Evolutionary conservation across 1,284 basidiomycete genomes (phyloP).

Genomic region (Phaffia rhodozyma): DNA sequence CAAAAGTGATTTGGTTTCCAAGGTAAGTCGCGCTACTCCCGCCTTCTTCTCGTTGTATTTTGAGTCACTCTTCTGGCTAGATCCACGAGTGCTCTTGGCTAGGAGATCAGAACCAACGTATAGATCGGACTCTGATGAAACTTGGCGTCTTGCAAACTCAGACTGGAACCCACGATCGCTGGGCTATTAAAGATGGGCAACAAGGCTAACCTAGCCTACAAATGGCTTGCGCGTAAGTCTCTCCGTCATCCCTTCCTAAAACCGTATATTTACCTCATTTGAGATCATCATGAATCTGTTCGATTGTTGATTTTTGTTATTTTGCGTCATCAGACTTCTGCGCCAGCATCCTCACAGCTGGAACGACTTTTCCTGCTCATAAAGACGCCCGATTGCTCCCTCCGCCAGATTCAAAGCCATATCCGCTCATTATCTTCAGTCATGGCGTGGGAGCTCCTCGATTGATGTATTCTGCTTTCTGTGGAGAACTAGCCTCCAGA

Average conservation of each 20-base stretch:
- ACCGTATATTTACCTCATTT: too few species aligned
- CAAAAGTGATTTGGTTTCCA: constrained; percentile 24
- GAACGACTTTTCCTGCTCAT: constrained; percentile 36
- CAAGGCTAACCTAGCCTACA: constrained; percentile 29
- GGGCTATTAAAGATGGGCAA: constrained; percentile 37
- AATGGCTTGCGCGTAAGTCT: constrained; percentile 25
- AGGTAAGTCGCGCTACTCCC: constrained; percentile 12
- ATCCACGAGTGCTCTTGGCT: too few species aligned
- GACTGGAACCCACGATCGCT: constrained; percentile 32
- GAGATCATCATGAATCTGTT: too few species aligned
- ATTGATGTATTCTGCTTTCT: constrained; percentile 37
- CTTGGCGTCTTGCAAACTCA: constrained; percentile 9
- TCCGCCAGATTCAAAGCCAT: constrained; percentile 23
- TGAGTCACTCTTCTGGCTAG: background rate
- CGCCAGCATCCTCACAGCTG: constrained; percentile 33
- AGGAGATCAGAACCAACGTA: too few species aligned
- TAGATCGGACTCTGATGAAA: background rate
- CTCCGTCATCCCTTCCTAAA: background rate
- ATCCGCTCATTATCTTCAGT: constrained; percentile 37
- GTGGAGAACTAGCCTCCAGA: constrained; percentile 37
- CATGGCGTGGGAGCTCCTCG: constrained; percentile 37
- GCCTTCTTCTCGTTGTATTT: background rate
- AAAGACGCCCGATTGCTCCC: constrained; percentile 31
- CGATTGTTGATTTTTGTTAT: background rate
- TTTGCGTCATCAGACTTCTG: constrained; percentile 22